Conservation (phyloP, 2,329 filamentous ascomycete genomes). For the Aspergillus fumigatus region DNA sequence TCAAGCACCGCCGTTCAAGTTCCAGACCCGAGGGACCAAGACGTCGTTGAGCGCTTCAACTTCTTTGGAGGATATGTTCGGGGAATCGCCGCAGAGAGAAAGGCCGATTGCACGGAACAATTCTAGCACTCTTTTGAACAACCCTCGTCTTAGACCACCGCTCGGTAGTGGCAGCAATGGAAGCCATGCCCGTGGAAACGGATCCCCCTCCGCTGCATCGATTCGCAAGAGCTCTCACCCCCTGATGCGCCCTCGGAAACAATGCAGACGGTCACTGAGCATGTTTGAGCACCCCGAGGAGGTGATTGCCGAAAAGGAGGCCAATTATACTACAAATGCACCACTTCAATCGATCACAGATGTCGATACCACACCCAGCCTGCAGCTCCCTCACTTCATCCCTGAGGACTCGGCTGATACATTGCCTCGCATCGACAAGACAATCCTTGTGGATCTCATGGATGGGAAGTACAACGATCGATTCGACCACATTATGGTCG, state of each 20-base stretch:
- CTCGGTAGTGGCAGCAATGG: conserved; percentile 56
- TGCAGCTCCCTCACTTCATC: conserved; percentile 77
- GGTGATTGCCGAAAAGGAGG: conserved; percentile 73
- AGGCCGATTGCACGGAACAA: conserved; percentile 57
- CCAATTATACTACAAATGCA: conserved; percentile 51
- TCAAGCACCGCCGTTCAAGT: conserved; percentile 69
- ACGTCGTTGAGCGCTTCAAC: conserved; percentile 56
- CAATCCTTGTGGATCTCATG: conserved; percentile 79
- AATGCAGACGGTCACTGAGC: conserved; percentile 86
- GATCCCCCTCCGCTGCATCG: conserved; percentile 69
- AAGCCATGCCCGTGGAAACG: conserved; percentile 58
- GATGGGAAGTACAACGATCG: conserved; percentile 73
- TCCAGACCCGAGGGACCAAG: conserved; percentile 56
- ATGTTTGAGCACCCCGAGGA: conserved; percentile 96
- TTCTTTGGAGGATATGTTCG: conserved; percentile 75
- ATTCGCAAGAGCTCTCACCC: conserved; percentile 69
- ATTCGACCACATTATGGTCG: conserved; percentile 78
- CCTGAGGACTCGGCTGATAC: conserved; percentile 76
- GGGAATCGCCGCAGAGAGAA: conserved; percentile 72
- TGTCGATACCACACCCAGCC: conserved; percentile 69
- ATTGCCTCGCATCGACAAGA: conserved; percentile 78
- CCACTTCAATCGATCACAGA: conserved; percentile 74
- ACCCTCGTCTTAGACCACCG: conserved; percentile 60
- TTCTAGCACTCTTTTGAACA: conserved; percentile 54
- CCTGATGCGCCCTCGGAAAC: conserved; percentile 73